These are phyloP conservation scores for Thyridium curvatum DNA, from an alignment of 2,329 filamentous ascomycete genomes.

Conservation along the genomic window DNA sequence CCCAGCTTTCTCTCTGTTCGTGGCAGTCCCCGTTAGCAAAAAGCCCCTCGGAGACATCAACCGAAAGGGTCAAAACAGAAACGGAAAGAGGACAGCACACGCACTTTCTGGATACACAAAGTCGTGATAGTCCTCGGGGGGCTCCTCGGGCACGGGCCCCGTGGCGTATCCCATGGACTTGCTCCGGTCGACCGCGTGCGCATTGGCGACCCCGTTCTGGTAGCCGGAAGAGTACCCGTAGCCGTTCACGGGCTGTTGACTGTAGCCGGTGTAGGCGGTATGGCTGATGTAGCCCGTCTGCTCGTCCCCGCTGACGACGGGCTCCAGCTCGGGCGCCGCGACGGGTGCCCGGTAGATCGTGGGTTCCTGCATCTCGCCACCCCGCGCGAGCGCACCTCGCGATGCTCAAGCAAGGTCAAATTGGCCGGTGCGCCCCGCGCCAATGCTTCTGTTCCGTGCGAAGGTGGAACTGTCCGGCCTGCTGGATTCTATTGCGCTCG, in stretches of 20 bases:
- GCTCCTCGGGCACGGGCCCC: neutral
- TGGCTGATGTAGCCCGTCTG: conserved; percentile 9
- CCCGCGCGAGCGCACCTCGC: neutral
- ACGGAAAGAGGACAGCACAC: neutral
- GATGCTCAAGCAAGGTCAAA: neutral
- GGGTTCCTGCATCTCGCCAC: conserved; percentile 3
- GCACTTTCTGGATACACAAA: conserved; percentile 2
- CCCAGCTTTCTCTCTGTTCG: conserved; percentile 18
- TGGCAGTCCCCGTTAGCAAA: neutral
- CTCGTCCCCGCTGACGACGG: conserved; percentile 9
- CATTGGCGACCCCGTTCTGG: conserved; percentile 17
- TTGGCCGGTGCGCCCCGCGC: no score
- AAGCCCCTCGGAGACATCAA: conserved; percentile 2
- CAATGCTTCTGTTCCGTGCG: no score
- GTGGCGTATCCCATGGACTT: no score
- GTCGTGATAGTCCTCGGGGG: conserved; percentile 1
- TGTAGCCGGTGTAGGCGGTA: conserved; percentile 11
- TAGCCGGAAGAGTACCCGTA: conserved; percentile 12
- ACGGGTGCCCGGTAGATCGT: conserved; percentile 6
- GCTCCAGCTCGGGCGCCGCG: conserved; percentile 1
- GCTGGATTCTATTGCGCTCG: no score
- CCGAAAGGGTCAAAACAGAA: neutral
- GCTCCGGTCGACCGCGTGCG: no score
- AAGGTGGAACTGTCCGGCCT: no score
- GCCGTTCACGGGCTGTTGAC: conserved; percentile 5